phyloP scores from a whole-genome alignment of 2,329 filamentous ascomycete genomes.

The Hymenoscyphus occultus region DNA sequence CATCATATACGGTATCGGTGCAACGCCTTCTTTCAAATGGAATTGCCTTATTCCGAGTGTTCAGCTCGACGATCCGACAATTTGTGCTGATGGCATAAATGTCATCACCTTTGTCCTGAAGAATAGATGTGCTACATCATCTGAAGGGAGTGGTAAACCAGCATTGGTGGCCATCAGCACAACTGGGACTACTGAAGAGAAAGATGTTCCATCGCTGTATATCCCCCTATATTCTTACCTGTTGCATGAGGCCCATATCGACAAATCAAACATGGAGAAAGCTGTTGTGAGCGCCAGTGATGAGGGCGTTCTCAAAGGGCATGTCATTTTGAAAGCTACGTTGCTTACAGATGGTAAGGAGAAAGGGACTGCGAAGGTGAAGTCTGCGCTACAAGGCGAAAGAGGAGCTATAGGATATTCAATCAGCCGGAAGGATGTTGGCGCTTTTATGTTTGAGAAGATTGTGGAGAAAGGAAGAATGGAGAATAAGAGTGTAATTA shows the following conservation, averaged over 20 bases:
- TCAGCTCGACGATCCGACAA: constrained; percentile 44
- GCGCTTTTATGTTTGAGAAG: constrained; percentile 35
- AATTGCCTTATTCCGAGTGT: constrained; percentile 34
- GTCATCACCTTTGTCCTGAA: constrained; percentile 41
- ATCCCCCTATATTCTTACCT: constrained; percentile 44
- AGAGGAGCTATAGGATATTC: constrained; percentile 38
- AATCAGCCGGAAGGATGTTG: constrained; percentile 38
- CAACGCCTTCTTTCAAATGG: constrained; percentile 27
- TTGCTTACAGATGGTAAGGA: constrained; percentile 34
- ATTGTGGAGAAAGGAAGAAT: constrained; percentile 16
- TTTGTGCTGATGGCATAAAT: constrained; percentile 47
- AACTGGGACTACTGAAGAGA: constrained; percentile 42
- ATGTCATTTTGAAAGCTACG: constrained; percentile 30
- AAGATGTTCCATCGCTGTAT: constrained; percentile 45
- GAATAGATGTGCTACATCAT: neutral
- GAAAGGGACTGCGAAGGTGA: constrained; percentile 24
- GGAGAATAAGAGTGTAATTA: neutral
- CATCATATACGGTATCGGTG: constrained; percentile 49
- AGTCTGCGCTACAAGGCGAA: constrained; percentile 29
- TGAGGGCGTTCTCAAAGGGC: constrained; percentile 20
- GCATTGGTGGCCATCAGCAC: constrained; percentile 41
- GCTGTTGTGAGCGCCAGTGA: constrained; percentile 29
- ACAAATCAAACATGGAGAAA: constrained; percentile 49
- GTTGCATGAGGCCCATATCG: constrained; percentile 44
- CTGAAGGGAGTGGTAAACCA: constrained; percentile 29